Evolutionary conservation across 768 basidiomycete species (phyloP).

Genomic region (Phylloporus sp.): DNA sequence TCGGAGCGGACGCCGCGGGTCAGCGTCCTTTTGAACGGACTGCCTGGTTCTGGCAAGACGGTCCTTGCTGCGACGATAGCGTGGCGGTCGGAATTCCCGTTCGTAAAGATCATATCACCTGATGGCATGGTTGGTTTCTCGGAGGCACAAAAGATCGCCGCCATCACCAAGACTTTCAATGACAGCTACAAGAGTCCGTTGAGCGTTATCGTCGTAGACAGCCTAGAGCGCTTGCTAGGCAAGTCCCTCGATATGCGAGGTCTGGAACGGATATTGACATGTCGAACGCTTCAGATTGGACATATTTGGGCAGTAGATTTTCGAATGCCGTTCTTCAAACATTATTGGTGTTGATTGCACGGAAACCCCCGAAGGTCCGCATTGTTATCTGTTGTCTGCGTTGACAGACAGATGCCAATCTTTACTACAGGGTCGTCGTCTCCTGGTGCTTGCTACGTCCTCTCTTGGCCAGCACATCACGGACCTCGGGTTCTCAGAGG

Average conservation of each 20-base stretch:
- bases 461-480: conserved; percentile 81
- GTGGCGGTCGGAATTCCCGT: conserved; percentile 88
- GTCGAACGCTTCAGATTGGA: conserved; percentile 69
- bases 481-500: conserved; percentile 84
- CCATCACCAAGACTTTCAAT: conserved; percentile 87
- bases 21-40: conserved; percentile 83
- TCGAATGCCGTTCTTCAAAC: conserved; percentile 92
- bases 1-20: conserved; percentile 90
- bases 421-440: conserved; percentile 70
- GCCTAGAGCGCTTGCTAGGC: conserved; percentile 90
- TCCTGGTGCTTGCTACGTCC: conserved; percentile 89
- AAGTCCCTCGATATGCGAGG: conserved; percentile 20
- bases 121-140: conserved; percentile 96
- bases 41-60: conserved; percentile 90
- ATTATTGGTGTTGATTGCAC: conserved; percentile 79
- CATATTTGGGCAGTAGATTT: conserved; percentile 93
- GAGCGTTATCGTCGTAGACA: conserved; percentile 95
- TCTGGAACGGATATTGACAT: conserved; percentile 4
- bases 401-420: conserved; percentile 7
- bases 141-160: conserved; percentile 86
- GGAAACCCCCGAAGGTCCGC: conserved; percentile 86
- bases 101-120: conserved; percentile 95
- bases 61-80: conserved; percentile 93
- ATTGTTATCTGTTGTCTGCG: background rate
- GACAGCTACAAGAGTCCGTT: conserved; percentile 98